These are phyloP conservation scores for Candida chilensis DNA, from an alignment of 805 yeast genomes.

Conservation along the genomic window DNA sequence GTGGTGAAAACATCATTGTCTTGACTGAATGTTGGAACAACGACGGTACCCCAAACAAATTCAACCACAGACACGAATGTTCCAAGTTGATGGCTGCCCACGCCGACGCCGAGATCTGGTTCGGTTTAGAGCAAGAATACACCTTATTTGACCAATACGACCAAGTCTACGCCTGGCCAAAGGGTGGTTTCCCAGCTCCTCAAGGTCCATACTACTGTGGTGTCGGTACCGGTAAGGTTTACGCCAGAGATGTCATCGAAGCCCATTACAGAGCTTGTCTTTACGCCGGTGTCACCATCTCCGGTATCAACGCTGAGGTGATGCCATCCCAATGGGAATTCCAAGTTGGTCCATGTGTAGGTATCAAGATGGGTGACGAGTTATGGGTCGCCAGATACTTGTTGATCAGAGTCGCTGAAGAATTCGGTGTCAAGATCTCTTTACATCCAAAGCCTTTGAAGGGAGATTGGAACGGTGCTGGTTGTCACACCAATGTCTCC, in stretches of 20 bases:
- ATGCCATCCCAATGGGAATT: constrained; percentile 99
- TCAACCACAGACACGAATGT: constrained; percentile 96
- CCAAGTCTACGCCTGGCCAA: constrained; percentile 96
- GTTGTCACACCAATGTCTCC: constrained; percentile 98
- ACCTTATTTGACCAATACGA: constrained; percentile 89
- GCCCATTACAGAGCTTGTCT: constrained; percentile 99
- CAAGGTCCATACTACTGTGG: constrained; percentile 99
- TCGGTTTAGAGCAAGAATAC: constrained; percentile 98
- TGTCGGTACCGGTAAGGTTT: constrained; percentile 98
- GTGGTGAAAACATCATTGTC: constrained; percentile 94
- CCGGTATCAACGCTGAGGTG: constrained; percentile 98
- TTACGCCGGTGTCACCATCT: constrained; percentile 80
- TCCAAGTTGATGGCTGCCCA: constrained; percentile 93
- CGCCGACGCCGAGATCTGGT: constrained; percentile 80
- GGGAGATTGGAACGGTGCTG: constrained; percentile 99
- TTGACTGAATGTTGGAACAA: constrained; percentile 95
- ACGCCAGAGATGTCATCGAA: constrained; percentile 96
- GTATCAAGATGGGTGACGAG: constrained; percentile 95
- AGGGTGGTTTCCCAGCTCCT: constrained; percentile 99
- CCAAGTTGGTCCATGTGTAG: constrained; percentile 98
- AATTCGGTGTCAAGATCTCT: constrained; percentile 96
- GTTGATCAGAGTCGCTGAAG: constrained; percentile 93
- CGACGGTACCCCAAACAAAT: constrained; percentile 98
- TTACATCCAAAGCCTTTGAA: constrained; percentile 98
- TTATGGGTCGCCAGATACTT: constrained; percentile 94